Base-by-base conservation (phyloP, 2,329 filamentous ascomycete species). In the Trichoderma polysporum region DNA sequence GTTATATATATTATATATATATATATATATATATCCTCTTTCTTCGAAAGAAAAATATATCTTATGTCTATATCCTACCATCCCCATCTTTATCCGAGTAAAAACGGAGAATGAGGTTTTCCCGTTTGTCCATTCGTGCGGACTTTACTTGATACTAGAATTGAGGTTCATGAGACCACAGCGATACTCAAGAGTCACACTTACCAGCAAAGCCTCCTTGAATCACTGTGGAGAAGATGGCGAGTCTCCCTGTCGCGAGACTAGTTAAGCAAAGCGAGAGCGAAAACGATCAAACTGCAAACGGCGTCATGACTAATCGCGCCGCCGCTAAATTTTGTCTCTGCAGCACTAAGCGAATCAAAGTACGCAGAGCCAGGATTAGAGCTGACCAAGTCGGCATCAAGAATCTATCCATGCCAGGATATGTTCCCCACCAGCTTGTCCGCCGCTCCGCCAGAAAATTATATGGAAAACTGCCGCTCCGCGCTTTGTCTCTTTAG, bases 381-480 rank as follows among this genome's bases (percentile, higher is more conserved):
- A 12, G 8, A 41, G 33, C 35, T 45, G 35, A 53, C 49, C 35
- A 25, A 41, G 49, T 22, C 35, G 33, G 35, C 59, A 41, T 53
- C 49, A 63, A 59, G 59, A 53, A 29, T 41, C 25, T 13, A 9
- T 50, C 33, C 59, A 53, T 63, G n/a, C 25, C 13, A 8, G 9
- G 12, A n/a, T 17, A 17, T 19, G 1, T n/a, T 29, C 27, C 17
- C 19, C 49, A 6, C 19, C 47, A n/a, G 15, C 12, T 15, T 17
- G 17, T 63, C 59, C 59, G 59, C 59, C 10, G 31, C 49, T 63
- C 59, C 59, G 59, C 59, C 12, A 53, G 13, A 47, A 22, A 50
- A 19, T 25, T 12, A 12, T 12, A 17, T 6, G 29, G 29, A 35
- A n/a, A 22, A n/a, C 15, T 15, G 10, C 19, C 7, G 19, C 19